These are phyloP conservation scores for Vicia faba DNA, from an alignment of 306 rosid genomes.

Conservation along the genomic window DNA sequence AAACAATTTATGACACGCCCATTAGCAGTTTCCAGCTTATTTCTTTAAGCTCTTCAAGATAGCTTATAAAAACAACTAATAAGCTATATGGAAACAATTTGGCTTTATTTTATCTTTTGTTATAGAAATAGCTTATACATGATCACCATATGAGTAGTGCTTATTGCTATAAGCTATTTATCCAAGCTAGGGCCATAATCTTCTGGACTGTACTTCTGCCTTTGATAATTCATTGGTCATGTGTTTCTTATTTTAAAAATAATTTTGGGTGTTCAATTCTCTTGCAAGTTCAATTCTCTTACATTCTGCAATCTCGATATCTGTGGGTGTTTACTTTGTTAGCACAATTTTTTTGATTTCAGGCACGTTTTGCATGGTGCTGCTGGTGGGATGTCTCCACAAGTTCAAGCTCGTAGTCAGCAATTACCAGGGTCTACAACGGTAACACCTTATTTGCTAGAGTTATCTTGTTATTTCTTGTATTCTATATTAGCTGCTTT, in stretches of 20 bases:
- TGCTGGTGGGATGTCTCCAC: constrained; percentile 89
- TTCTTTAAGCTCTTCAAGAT: too few relatives aligned
- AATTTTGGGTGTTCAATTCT: constrained; percentile 5
- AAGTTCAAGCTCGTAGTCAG: constrained; percentile 89
- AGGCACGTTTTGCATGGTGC: constrained; percentile 93
- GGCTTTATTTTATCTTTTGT: too few relatives aligned
- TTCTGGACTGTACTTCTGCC: constrained; percentile 14
- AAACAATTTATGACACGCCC: too few relatives aligned
- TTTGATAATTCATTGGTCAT: constrained; percentile 22
- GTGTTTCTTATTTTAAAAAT: neutral
- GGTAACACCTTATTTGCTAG: constrained; percentile 55
- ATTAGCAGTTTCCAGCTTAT: too few relatives aligned
- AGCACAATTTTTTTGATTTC: constrained; percentile 41
- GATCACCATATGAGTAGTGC: too few relatives aligned
- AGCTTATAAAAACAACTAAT: too few relatives aligned
- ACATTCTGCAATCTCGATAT: constrained; percentile 14
- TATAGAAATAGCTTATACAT: too few relatives aligned
- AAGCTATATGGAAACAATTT: too few relatives aligned
- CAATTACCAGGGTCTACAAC: constrained; percentile 81
- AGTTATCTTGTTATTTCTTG: constrained; percentile 32
- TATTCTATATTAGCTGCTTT: constrained; percentile 26
- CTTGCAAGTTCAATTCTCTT: constrained; percentile 16
- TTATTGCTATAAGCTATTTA: too few relatives aligned
- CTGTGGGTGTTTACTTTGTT: constrained; percentile 38
- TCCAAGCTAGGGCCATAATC: neutral